Evolutionary conservation across 2,329 filamentous ascomycete genomes (phyloP).

Genomic region (Monilinia fructigena): DNA sequence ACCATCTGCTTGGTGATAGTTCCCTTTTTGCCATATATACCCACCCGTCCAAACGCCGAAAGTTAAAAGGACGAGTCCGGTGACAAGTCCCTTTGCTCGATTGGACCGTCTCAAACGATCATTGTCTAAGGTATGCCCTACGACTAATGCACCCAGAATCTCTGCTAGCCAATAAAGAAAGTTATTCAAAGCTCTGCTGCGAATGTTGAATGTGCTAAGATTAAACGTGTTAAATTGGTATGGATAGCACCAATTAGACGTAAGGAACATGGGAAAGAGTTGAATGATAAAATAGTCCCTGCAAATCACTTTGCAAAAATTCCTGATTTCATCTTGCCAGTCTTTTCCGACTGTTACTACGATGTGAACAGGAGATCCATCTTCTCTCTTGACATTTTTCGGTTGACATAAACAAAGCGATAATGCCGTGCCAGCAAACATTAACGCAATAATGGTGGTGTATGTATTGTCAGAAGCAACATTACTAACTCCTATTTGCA

Average conservation of each 20-base stretch:
- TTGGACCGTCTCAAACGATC: conserved; percentile 56
- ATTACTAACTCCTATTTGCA: conserved; percentile 51
- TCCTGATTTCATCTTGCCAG: conserved; percentile 72
- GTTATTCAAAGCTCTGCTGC: conserved; percentile 70
- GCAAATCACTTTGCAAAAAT: conserved; percentile 67
- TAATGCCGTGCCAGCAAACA: conserved; percentile 54
- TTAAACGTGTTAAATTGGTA: conserved; percentile 77
- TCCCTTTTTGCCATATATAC: conserved; percentile 71
- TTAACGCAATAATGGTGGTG: conserved; percentile 24
- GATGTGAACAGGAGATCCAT: conserved; percentile 64
- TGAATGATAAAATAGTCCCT: conserved; percentile 69
- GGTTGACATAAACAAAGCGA: conserved; percentile 68
- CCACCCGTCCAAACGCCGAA: conserved; percentile 79
- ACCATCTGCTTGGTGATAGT: conserved; percentile 43
- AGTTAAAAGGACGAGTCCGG: conserved; percentile 59
- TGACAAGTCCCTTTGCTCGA: conserved; percentile 55
- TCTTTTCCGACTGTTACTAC: conserved; percentile 85
- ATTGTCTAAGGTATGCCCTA: conserved; percentile 68
- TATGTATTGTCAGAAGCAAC: conserved; percentile 24
- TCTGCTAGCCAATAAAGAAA: conserved; percentile 74
- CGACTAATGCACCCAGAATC: conserved; percentile 69
- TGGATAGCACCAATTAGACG: conserved; percentile 74
- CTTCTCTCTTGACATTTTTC: conserved; percentile 66
- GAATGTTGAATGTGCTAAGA: conserved; percentile 65
- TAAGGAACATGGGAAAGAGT: conserved; percentile 77